These are phyloP conservation scores for Meredithiella fracta DNA, from an alignment of 2,329 filamentous ascomycete species.

Conservation along the genomic window DNA sequence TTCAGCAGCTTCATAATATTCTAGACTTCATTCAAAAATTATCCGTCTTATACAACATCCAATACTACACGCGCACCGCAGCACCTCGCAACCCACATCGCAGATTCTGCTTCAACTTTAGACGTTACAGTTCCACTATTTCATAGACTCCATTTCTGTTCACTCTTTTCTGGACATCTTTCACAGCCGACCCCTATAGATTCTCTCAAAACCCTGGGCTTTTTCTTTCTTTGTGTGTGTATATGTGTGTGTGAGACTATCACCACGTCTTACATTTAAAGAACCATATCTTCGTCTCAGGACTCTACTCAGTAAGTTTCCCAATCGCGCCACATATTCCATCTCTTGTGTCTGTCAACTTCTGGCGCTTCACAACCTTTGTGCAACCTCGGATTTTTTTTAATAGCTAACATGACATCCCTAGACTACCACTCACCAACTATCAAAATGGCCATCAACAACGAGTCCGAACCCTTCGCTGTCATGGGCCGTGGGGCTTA, in stretches of 20 bases:
- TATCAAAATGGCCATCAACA: constrained; percentile 24
- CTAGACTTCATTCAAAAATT: background rate
- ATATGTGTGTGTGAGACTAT: no score
- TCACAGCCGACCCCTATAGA: no score
- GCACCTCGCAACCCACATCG: background rate
- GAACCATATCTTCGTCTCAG: background rate
- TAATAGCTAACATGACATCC: background rate
- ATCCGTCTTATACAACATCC: background rate
- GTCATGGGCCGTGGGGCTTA: constrained; percentile 37
- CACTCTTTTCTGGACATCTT: background rate
- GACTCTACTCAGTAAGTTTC: background rate
- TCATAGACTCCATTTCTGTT: background rate
- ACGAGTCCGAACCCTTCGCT: constrained; percentile 20
- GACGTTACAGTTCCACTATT: background rate
- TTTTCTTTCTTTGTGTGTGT: no score
- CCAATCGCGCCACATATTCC: background rate
- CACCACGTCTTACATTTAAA: background rate
- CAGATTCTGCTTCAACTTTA: background rate
- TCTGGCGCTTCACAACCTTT: background rate
- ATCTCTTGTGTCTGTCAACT: background rate
- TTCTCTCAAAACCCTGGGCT: no score
- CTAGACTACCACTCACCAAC: background rate
- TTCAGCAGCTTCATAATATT: constrained; percentile 1
- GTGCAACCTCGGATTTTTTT: background rate
- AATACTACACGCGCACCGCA: background rate